phyloP scores from a whole-genome alignment of 2,329 filamentous ascomycete genomes.

The Hymenoscyphus fraxineus region DNA sequence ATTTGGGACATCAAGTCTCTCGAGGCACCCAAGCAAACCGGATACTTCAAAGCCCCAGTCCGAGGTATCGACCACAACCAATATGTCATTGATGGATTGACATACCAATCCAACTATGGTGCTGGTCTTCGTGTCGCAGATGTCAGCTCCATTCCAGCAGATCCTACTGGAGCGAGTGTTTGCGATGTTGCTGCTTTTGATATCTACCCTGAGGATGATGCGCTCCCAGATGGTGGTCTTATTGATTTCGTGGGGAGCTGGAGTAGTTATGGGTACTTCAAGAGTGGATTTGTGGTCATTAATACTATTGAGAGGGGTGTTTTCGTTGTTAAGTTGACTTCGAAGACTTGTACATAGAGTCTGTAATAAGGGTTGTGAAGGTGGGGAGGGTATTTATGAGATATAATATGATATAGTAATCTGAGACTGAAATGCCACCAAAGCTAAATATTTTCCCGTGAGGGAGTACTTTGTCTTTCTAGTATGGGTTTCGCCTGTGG shows the following conservation, averaged over 20 bases:
- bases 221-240: constrained; percentile 30
- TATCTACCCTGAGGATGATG: constrained; percentile 29
- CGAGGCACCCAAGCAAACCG: constrained; percentile 40
- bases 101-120: constrained; percentile 49
- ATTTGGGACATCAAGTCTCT: constrained; percentile 46
- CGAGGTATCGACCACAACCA: constrained; percentile 45
- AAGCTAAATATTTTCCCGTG: too few relatives aligned
- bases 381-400: too few relatives aligned
- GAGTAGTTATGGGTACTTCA: constrained; percentile 40
- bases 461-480: too few relatives aligned
- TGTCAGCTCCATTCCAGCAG: constrained; percentile 38
- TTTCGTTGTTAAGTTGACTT: constrained; percentile 19
- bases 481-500: too few relatives aligned
- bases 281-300: constrained; percentile 35
- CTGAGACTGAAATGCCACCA: too few relatives aligned
- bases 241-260: constrained; percentile 43
- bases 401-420: too few relatives aligned
- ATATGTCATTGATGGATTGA: constrained; percentile 40
- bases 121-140: constrained; percentile 40
- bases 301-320: constrained; percentile 41
- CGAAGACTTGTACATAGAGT: not conserved
- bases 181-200: constrained; percentile 39
- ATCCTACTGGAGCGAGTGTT: constrained; percentile 36
- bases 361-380: too few relatives aligned
- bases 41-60: constrained; percentile 39